Evolutionary conservation across 345 rosid species (phyloP).

Genomic region (Turritis glabra): DNA sequence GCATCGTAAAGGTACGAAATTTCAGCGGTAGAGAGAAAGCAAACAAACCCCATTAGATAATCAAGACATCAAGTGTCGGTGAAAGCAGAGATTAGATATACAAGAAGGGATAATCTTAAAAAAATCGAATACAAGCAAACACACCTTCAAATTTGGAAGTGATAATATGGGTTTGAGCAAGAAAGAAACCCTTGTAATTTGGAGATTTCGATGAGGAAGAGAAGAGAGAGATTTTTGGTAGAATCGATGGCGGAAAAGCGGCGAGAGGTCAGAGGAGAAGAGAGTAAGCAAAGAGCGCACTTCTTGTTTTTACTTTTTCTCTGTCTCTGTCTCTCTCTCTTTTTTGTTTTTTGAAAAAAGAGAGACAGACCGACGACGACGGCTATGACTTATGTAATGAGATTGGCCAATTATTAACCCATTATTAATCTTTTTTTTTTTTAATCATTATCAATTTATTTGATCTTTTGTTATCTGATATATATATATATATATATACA

Average conservation of each 20-base stretch:
- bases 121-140: background rate
- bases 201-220: background rate
- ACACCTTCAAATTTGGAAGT: constrained; percentile 5
- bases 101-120: background rate
- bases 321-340: background rate
- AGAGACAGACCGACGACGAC: background rate
- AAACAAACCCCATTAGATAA: background rate
- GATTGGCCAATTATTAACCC: constrained; percentile 24
- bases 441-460: background rate
- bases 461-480: background rate
- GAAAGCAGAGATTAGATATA: constrained; percentile 10
- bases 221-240: background rate
- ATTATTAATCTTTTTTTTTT: background rate
- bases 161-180: background rate
- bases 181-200: background rate
- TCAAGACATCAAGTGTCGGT: constrained; percentile 36
- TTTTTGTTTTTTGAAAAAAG: constrained; percentile 11
- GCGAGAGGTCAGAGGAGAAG: background rate
- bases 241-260: background rate
- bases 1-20: background rate
- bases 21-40: background rate
- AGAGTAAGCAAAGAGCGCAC: constrained; percentile 20
- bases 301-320: constrained; percentile 4
- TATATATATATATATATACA: too few species aligned
- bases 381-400: constrained; percentile 1